A percentile compares a stretch with the other conserved stretches of the same genome.
phyloP scores from a whole-genome alignment of 2,329 filamentous ascomycete genomes.

The Aspergillus sp. region DNA sequence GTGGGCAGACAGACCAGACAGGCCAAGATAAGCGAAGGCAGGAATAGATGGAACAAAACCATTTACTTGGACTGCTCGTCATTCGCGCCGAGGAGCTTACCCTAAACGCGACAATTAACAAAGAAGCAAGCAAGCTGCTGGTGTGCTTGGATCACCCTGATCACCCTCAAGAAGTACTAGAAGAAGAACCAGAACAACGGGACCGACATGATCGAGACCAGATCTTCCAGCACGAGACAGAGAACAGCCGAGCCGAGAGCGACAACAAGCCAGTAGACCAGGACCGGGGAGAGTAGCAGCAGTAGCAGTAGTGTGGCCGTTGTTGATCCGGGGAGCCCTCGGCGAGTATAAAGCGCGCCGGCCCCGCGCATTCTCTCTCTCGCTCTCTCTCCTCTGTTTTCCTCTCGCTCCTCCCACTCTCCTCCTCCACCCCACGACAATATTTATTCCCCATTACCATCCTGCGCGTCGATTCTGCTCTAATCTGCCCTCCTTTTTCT shows the following conservation, averaged over 20 bases:
- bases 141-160: too few species aligned
- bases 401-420: constrained; percentile 17
- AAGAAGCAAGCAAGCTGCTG: too few species aligned
- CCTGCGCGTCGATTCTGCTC: constrained; percentile 9
- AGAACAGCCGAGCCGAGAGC: constrained; percentile 6
- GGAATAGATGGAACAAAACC: too few species aligned
- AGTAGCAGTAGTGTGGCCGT: constrained; percentile 8
- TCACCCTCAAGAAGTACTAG: too few species aligned
- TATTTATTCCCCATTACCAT: constrained; percentile 10
- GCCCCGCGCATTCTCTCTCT: constrained; percentile 30
- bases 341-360: constrained; percentile 36
- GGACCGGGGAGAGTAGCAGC: constrained; percentile 2
- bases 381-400: constrained; percentile 28
- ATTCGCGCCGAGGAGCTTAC: too few species aligned
- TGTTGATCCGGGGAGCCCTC: constrained; percentile 35
- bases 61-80: too few species aligned
- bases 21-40: too few species aligned
- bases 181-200: too few species aligned
- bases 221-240: background rate
- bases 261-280: constrained; percentile 2
- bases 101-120: too few species aligned
- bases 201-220: too few species aligned
- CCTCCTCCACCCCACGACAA: too few species aligned
- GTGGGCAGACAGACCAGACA: too few species aligned
- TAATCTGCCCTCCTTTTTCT: constrained; percentile 2